phyloP scores from a whole-genome alignment of 768 basidiomycete species.

The Psilocybe azurescens region DNA sequence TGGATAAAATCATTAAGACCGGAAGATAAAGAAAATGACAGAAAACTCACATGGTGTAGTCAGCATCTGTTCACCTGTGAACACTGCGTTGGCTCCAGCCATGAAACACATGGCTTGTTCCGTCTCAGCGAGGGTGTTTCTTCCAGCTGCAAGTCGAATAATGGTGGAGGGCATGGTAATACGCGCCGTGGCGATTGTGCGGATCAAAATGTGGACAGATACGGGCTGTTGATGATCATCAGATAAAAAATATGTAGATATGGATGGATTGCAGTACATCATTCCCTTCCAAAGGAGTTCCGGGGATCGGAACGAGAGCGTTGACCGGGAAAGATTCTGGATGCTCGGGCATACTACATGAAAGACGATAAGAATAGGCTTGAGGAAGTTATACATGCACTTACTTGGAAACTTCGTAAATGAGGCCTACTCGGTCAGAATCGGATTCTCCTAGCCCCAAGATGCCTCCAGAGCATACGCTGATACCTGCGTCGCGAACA shows the following conservation, averaged over 20 bases:
- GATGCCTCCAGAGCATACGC: constrained; percentile 97
- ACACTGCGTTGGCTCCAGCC: constrained; percentile 98
- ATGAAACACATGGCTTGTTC: constrained; percentile 99
- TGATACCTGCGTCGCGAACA: constrained; percentile 94
- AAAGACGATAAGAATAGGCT: constrained; percentile 18
- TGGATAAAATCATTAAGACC: constrained; percentile 7
- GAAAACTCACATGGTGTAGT: constrained; percentile 87
- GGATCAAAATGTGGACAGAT: constrained; percentile 80
- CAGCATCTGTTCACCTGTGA: constrained; percentile 98
- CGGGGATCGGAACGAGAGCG: constrained; percentile 93
- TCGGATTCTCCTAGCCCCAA: constrained; percentile 93
- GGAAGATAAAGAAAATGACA: neutral
- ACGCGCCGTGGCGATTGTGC: constrained; percentile 95
- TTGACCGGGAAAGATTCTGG: constrained; percentile 99
- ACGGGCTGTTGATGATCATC: constrained; percentile 60
- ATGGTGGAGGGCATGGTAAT: constrained; percentile 92
- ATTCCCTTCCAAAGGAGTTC: constrained; percentile 92
- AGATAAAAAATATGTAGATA: constrained; percentile 13
- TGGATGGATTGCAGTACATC: constrained; percentile 64
- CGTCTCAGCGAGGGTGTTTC: constrained; percentile 86
- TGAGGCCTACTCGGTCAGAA: constrained; percentile 88
- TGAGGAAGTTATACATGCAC: constrained; percentile 28
- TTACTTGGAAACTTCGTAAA: constrained; percentile 92
- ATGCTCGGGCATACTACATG: constrained; percentile 84
- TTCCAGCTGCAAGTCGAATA: constrained; percentile 92